Evolutionary conservation across 768 basidiomycete genomes (phyloP).

Genomic region (Thelephora aurantiotincta): DNA sequence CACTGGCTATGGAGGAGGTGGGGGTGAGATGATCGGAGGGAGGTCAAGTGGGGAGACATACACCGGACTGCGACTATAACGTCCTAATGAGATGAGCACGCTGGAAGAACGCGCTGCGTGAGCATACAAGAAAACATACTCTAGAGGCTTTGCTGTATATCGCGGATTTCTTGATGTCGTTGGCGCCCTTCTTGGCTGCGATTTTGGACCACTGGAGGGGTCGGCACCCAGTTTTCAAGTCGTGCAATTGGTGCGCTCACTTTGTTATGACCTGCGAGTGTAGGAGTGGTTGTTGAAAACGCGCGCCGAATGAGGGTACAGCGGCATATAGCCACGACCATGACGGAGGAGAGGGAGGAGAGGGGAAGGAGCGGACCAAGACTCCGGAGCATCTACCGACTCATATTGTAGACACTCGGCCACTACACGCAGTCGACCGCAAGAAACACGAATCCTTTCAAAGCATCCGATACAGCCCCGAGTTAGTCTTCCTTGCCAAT

Average conservation of each 20-base stretch:
- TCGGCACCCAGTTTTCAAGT: neutral
- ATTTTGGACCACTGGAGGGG: slow-evolving; percentile 58
- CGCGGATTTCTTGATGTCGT: slow-evolving; percentile 43
- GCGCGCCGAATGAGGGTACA: slow-evolving; percentile 9
- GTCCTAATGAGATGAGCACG: slow-evolving; percentile 27
- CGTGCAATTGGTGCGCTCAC: slow-evolving; percentile 10
- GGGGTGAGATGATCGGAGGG: neutral
- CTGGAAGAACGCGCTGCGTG: neutral
- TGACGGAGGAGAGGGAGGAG: too few relatives aligned
- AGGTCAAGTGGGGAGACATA: slow-evolving; percentile 16
- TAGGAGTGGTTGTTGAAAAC: slow-evolving; percentile 14
- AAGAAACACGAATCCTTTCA: too few relatives aligned
- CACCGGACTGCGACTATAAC: slow-evolving; percentile 46
- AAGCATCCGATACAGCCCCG: too few relatives aligned
- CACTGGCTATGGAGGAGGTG: slow-evolving; percentile 28
- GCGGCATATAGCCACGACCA: too few relatives aligned
- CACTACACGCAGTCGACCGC: too few relatives aligned
- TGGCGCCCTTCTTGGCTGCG: slow-evolving; percentile 53
- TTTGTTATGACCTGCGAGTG: slow-evolving; percentile 27
- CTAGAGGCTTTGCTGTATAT: slow-evolving; percentile 40
- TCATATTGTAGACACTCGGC: too few relatives aligned
- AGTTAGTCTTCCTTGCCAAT: too few relatives aligned
- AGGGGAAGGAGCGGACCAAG: too few relatives aligned
- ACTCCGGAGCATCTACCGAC: too few relatives aligned
- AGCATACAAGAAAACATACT: slow-evolving; percentile 22